Conservation (phyloP, 2,329 filamentous ascomycete species). For the Pseudomassariella vexata region DNA sequence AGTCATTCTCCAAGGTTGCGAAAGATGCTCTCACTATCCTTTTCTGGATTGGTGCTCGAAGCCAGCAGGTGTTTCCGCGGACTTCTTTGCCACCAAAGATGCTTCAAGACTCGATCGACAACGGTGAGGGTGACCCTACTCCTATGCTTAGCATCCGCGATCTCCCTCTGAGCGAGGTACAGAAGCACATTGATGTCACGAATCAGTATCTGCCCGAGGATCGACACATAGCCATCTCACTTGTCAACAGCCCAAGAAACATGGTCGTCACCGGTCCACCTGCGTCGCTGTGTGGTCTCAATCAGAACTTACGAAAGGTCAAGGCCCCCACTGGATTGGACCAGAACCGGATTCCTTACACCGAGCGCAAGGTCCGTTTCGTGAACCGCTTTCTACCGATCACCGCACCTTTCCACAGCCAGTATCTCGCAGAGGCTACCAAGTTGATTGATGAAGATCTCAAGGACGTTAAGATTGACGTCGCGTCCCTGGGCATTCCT, state of each 20-base stretch:
- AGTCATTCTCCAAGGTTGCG: slow-evolving; percentile 77
- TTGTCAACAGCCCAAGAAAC: slow-evolving; percentile 95
- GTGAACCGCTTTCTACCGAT: slow-evolving; percentile 96
- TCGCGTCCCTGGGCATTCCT: slow-evolving; percentile 69
- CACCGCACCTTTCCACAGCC: slow-evolving; percentile 96
- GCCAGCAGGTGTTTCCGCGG: slow-evolving; percentile 93
- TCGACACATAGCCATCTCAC: slow-evolving; percentile 88
- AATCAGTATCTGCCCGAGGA: slow-evolving; percentile 93
- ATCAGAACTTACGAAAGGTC: slow-evolving; percentile 89
- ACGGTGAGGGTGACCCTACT: slow-evolving; percentile 91
- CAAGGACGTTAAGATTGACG: slow-evolving; percentile 71
- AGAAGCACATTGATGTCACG: slow-evolving; percentile 94
- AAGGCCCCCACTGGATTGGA: slow-evolving; percentile 97
- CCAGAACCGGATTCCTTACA: slow-evolving; percentile 90
- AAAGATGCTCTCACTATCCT: slow-evolving; percentile 82
- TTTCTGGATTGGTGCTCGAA: slow-evolving; percentile 97
- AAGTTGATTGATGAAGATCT: slow-evolving; percentile 82
- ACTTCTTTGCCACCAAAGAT: slow-evolving; percentile 89
- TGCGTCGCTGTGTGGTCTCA: slow-evolving; percentile 92
- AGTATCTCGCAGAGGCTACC: slow-evolving; percentile 79
- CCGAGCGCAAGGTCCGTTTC: slow-evolving; percentile 92
- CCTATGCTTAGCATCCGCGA: slow-evolving; percentile 98
- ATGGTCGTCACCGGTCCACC: slow-evolving; percentile 95
- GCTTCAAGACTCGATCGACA: slow-evolving; percentile 86
- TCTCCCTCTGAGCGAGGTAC: slow-evolving; percentile 78